phyloP scores from a whole-genome alignment of 129 eudicot species.

The Chrysanthemum makinoi region DNA sequence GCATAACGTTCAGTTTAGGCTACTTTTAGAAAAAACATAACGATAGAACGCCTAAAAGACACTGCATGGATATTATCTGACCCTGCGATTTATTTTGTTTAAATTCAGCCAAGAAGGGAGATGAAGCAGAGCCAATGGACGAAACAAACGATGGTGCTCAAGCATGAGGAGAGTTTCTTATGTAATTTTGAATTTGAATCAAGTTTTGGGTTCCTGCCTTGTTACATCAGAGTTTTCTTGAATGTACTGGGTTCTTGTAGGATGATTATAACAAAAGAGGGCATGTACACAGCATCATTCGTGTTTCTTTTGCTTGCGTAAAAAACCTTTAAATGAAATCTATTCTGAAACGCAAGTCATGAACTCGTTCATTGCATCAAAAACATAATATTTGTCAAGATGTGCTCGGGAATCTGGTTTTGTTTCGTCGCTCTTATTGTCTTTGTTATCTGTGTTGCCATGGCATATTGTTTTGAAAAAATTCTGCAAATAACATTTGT shows the following conservation, averaged over 20 bases:
- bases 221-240: conserved; percentile 10
- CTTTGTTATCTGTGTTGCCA: not conserved
- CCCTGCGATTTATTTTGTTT: not conserved
- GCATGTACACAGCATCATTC: conserved; percentile 13
- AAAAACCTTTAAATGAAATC: conserved; percentile 2
- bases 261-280: conserved; percentile 17
- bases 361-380: conserved; percentile 1
- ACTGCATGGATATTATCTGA: not conserved
- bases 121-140: conserved; percentile 58
- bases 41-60: not conserved
- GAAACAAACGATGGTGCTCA: conserved; percentile 37
- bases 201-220: conserved; percentile 27
- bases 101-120: conserved; percentile 59
- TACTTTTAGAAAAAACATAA: not conserved
- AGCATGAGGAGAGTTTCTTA: conserved; percentile 6
- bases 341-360: not conserved
- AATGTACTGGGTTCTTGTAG: not conserved
- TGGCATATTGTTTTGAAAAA: too few species aligned
- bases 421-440: not conserved
- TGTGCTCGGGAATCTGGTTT: not conserved
- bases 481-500: too few species aligned
- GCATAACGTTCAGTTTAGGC: too few species aligned
- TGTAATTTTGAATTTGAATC: conserved; percentile 32
- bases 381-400: not conserved
- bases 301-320: conserved; percentile 16